Percentiles rank a stretch among this genome's conserved stretches.
Conservation (phyloP, 2,329 filamentous ascomycete species). For the Trichoderma asperellum region DNA sequence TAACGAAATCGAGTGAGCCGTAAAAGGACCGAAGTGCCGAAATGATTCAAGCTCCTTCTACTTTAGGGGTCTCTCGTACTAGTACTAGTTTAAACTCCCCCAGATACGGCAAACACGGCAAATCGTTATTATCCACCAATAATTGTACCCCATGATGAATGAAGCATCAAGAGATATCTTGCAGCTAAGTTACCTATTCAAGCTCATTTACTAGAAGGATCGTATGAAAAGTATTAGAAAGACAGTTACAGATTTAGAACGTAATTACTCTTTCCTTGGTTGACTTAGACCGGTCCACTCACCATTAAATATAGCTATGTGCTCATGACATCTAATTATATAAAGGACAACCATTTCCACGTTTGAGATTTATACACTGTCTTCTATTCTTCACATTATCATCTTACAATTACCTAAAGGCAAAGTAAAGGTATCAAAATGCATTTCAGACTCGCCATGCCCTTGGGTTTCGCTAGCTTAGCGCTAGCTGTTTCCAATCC, state of each 20-base stretch:
- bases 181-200: background rate
- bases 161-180: background rate
- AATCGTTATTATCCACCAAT: background rate
- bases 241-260: background rate
- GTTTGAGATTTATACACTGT: too few species aligned
- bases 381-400: background rate
- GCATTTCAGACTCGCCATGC: background rate
- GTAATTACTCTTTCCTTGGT: background rate
- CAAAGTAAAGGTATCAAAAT: background rate
- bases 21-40: conserved; percentile 24
- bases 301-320: background rate
- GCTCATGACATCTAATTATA: background rate
- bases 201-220: background rate
- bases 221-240: background rate
- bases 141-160: background rate
- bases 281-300: background rate
- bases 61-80: conserved; percentile 18
- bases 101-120: conserved; percentile 9
- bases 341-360: background rate
- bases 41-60: conserved; percentile 11
- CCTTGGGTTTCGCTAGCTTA: background rate
- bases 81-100: background rate
- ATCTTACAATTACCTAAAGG: background rate
- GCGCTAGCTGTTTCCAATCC: conserved; percentile 18
- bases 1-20: background rate